Base-by-base conservation (phyloP, 148 eudicot genomes). In the Rhododendron kiyosumense region DNA sequence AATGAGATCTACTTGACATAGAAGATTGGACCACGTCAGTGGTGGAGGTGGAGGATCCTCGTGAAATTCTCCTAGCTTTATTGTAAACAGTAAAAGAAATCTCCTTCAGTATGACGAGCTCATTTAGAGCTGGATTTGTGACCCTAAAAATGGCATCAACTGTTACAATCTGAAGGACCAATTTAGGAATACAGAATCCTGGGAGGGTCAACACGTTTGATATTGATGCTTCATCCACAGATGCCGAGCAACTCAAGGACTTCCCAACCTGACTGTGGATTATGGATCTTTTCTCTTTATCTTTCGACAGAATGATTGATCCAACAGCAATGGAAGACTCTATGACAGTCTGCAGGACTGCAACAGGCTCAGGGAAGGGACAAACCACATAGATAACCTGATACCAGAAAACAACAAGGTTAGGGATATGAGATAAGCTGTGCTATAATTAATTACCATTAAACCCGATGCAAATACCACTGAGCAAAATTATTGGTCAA, bases 381-480 rank as follows among this genome's bases (percentile, higher is more conserved):
- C 99, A 97, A 34, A 97, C 98, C 82, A 97, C 93, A 91, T 97
- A 97, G 84, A 97, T 91, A 69, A 97, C 98, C 99, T 97, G 93
- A 85, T 86, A 81, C 87, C 88, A 89, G 46, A 65, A 86, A 73
- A 38, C 78, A 87, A 86, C 74, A 79, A 81, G 17, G 30, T 69
- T 34, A 43, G 74, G 18, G 49, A 79, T 18, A 26, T 41, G 32
- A 88, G 36, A 83, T 84, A 81, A 75, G 36, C 77, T 46, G 26
- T 59, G 17, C 17, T 3, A 9, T 11, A 51, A 46, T 67, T 49
- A 87, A 46, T 17, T 30, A 54, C 45, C 45, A 77, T 77, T 18
- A 75, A 78, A 82, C 41, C 61, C 7, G 45, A 79, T 71, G 49
- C 18, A 49, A 28, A 83, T 51, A 43, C 30, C 69, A 49, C 41